Conservation (phyloP, 78 protist species). For the Anaeramoeba flamelloides region DNA sequence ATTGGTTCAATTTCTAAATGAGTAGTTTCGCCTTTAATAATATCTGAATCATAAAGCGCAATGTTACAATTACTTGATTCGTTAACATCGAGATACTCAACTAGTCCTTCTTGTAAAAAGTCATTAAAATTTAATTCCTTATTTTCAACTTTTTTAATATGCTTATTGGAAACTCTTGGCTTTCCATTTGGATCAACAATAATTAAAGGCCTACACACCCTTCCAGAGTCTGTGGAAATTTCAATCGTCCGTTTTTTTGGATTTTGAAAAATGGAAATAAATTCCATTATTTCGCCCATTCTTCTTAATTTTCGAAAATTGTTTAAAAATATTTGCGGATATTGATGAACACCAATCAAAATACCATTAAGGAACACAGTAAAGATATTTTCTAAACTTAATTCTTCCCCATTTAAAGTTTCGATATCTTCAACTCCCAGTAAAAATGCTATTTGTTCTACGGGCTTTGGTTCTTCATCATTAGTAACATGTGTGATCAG, state of each 20-base stretch:
- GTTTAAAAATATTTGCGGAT: slow-evolving; percentile 33
- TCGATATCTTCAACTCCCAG: slow-evolving; percentile 77
- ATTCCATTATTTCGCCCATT: slow-evolving; percentile 49
- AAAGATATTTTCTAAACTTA: slow-evolving; percentile 4
- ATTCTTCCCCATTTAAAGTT: slow-evolving; percentile 45
- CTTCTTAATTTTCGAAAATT: slow-evolving; percentile 52
- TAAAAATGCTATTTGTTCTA: slow-evolving; percentile 22
- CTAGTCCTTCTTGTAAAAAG: background rate
- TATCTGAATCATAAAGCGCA: slow-evolving; percentile 43
- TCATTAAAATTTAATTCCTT: background rate
- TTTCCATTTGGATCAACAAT: slow-evolving; percentile 66
- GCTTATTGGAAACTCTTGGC: slow-evolving; percentile 35
- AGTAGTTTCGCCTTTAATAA: slow-evolving; percentile 44
- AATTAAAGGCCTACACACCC: slow-evolving; percentile 92
- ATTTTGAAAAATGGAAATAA: slow-evolving; percentile 61
- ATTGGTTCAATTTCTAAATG: slow-evolving; percentile 97
- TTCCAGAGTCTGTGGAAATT: slow-evolving; percentile 90
- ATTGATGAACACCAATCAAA: slow-evolving; percentile 75
- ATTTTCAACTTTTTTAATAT: slow-evolving; percentile 20
- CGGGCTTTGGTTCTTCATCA: slow-evolving; percentile 38
- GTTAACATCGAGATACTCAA: background rate
- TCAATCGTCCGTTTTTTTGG: slow-evolving; percentile 39
- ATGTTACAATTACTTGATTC: slow-evolving; percentile 30
- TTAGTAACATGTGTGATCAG: slow-evolving; percentile 89
- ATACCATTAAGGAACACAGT: slow-evolving; percentile 78